These are phyloP conservation scores for Cornus florida DNA, from an alignment of 148 eudicot species.

Conservation along the genomic window DNA sequence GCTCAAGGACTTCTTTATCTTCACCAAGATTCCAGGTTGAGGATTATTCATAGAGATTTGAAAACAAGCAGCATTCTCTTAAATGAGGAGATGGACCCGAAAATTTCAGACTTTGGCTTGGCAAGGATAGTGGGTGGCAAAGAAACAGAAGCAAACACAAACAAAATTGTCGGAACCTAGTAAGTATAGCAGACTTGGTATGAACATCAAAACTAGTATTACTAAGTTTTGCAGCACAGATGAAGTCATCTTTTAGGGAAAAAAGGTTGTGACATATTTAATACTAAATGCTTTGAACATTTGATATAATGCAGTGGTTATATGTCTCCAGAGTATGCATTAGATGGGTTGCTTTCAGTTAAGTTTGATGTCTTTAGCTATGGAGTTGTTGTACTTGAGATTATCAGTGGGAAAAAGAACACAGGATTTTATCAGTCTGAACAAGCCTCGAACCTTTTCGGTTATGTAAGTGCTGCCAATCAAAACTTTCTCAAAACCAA, in stretches of 20 bases:
- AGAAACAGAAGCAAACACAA: slow-evolving; percentile 19
- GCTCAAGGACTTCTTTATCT: slow-evolving; percentile 26
- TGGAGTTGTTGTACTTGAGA: slow-evolving; percentile 20
- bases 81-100: slow-evolving; percentile 15
- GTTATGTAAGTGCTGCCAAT: slow-evolving; percentile 13
- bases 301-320: slow-evolving; percentile 9
- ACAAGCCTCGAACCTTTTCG: slow-evolving; percentile 10
- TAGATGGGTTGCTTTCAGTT: slow-evolving; percentile 7
- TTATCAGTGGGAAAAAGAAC: slow-evolving; percentile 23
- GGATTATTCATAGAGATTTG: slow-evolving; percentile 20
- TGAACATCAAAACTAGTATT: no score
- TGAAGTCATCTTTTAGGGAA: no score
- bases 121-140: slow-evolving; percentile 21
- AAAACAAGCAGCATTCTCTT: slow-evolving; percentile 19
- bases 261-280: neutral
- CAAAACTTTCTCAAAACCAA: neutral
- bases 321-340: slow-evolving; percentile 20
- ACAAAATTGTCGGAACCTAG: slow-evolving; percentile 20
- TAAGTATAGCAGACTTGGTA: neutral
- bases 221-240: no score
- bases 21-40: slow-evolving; percentile 18
- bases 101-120: slow-evolving; percentile 24
- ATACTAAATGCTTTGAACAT: neutral
- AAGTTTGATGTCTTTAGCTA: slow-evolving; percentile 10
- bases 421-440: neutral